A percentile compares a stretch with the other conserved stretches of the same genome.
Evolutionary conservation across 805 yeast species (phyloP).

Genomic region (Tetrapisispora fleetii): DNA sequence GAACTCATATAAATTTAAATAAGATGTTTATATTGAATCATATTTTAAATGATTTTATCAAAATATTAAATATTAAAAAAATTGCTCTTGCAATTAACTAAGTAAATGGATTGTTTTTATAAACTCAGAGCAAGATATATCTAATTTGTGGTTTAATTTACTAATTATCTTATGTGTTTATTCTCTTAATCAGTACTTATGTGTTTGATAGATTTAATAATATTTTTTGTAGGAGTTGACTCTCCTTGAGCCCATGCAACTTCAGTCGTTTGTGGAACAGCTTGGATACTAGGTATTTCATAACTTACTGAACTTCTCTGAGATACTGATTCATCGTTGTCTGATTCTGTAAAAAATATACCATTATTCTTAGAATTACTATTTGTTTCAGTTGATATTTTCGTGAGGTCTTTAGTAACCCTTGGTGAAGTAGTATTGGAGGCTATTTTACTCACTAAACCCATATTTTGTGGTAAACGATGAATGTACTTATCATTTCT

Average conservation of each 20-base stretch:
- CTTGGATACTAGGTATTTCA: not conserved
- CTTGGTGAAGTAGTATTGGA: not conserved
- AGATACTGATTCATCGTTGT: conserved; percentile 6
- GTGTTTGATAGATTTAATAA: not conserved
- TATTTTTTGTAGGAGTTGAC: not conserved
- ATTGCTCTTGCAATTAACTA: too few species aligned
- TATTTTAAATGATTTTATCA: not conserved
- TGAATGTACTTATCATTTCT: not conserved
- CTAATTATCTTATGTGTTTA: not conserved
- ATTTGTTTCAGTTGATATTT: not conserved
- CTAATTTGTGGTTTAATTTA: not conserved
- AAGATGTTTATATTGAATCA: not conserved
- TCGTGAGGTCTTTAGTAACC: not conserved
- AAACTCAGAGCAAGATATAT: too few species aligned
- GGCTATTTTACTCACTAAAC: not conserved
- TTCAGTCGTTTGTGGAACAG: not conserved
- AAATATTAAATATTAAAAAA: too few species aligned
- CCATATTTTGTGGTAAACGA: not conserved
- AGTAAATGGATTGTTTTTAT: too few species aligned
- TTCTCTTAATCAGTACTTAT: too few species aligned
- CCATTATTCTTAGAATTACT: conserved; percentile 2
- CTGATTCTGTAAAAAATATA: conserved; percentile 6
- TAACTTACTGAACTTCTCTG: not conserved
- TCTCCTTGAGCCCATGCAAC: not conserved
- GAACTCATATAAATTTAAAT: conserved; percentile 19